A percentile compares a stretch with the other conserved stretches of the same genome.
These are phyloP conservation scores for Dendrobium chrysotoxum DNA, from an alignment of 106 monocot species.

Conservation along the genomic window DNA sequence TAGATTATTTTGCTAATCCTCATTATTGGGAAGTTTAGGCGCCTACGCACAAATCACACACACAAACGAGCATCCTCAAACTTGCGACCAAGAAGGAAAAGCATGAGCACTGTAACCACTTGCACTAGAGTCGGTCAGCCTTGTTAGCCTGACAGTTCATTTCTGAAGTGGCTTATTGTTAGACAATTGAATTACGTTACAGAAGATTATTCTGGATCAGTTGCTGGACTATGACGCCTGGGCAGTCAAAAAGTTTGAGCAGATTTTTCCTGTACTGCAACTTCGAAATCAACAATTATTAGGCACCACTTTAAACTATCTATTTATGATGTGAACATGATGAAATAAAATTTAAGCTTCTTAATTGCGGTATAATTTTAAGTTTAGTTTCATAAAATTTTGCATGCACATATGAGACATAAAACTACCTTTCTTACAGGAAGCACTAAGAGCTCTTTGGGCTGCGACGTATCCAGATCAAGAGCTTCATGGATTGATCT, in stretches of 20 bases:
- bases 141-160: neutral
- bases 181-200: neutral
- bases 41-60: neutral
- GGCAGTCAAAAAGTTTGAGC: neutral
- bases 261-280: neutral
- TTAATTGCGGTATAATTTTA: neutral
- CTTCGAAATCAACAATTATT: neutral
- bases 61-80: neutral
- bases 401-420: neutral
- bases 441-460: constrained; percentile 85
- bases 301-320: neutral
- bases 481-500: constrained; percentile 66
- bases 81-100: neutral
- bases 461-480: constrained; percentile 68
- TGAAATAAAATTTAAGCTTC: neutral
- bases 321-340: neutral
- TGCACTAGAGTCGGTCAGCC: neutral
- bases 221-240: neutral
- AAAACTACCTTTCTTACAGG: constrained; percentile 22
- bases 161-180: neutral
- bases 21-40: neutral
- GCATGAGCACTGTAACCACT: neutral
- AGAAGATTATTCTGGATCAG: neutral
- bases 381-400: neutral
- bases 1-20: neutral